Conservation (phyloP, 1,284 basidiomycete species). For the Ceratobasidium sp. region DNA sequence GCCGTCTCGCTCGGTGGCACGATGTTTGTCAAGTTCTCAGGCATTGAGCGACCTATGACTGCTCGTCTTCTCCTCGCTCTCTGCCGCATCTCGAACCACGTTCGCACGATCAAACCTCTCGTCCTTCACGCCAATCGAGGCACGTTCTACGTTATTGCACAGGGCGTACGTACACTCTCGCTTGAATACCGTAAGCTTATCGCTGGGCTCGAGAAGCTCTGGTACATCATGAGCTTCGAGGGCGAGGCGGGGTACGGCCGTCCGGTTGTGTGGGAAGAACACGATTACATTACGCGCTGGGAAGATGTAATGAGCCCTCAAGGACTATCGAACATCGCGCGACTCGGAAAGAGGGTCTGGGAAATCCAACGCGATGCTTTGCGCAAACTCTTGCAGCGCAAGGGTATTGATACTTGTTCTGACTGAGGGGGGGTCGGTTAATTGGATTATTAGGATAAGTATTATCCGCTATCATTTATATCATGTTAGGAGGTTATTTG, state of each 20-base stretch:
- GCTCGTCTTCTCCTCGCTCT: slow-evolving; percentile 55
- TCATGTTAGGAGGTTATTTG: not conserved
- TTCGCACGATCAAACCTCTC: slow-evolving; percentile 53
- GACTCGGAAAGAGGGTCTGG: slow-evolving; percentile 10
- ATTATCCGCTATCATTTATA: not conserved
- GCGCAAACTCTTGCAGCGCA: not conserved
- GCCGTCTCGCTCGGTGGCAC: slow-evolving; percentile 54
- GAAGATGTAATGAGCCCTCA: slow-evolving; percentile 13
- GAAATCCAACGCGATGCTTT: slow-evolving; percentile 14
- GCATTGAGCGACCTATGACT: slow-evolving; percentile 55
- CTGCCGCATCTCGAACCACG: slow-evolving; percentile 45
- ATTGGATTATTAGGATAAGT: not conserved
- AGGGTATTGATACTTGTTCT: slow-evolving; percentile 2
- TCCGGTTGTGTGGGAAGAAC: slow-evolving; percentile 5
- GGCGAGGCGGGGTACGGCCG: slow-evolving; percentile 15
- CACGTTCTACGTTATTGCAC: slow-evolving; percentile 56
- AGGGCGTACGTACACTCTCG: slow-evolving; percentile 39
- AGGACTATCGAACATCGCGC: slow-evolving; percentile 5
- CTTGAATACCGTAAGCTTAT: not conserved
- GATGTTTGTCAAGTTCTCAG: slow-evolving; percentile 56
- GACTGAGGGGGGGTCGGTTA: too few relatives aligned
- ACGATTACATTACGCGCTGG: slow-evolving; percentile 18
- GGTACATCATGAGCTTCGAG: slow-evolving; percentile 13
- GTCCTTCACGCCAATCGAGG: slow-evolving; percentile 54
- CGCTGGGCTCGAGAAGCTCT: slow-evolving; percentile 7